Percentiles rank a stretch among this genome's conserved stretches.
Conservation (phyloP, 495 filamentous ascomycete genomes). For the Pyrenula massariospora region DNA sequence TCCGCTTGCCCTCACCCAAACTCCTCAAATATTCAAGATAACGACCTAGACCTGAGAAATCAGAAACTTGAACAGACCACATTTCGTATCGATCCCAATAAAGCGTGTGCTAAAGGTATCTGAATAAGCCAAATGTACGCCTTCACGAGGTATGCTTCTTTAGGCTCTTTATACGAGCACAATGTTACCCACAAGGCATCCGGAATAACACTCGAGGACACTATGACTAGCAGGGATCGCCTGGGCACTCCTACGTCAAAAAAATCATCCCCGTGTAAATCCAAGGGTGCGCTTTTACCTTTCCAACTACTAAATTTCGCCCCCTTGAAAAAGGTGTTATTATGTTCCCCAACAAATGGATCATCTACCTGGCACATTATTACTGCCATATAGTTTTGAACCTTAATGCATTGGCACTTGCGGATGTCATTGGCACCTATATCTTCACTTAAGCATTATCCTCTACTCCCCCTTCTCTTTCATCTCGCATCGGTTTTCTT, state of each 20-base stretch:
- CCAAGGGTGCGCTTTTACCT: not conserved
- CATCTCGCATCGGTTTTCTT: not conserved
- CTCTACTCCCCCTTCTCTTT: not conserved
- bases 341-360: not conserved
- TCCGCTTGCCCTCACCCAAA: not conserved
- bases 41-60: not conserved
- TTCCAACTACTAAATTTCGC: not conserved
- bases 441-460: not conserved
- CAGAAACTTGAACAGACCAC: not conserved
- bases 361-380: not conserved
- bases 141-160: not conserved
- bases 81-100: not conserved
- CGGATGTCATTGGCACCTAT: not conserved
- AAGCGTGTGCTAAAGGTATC: not conserved
- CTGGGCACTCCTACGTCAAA: not conserved
- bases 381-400: not conserved
- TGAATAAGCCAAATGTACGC: not conserved
- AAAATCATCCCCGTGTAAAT: not conserved
- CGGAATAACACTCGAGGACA: not conserved
- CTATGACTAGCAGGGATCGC: not conserved
- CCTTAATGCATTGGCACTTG: not conserved
- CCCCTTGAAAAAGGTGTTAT: not conserved
- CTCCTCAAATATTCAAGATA: not conserved
- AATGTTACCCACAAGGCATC: not conserved
- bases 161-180: not conserved